Evolutionary conservation across 2,329 filamentous ascomycete genomes (phyloP), one percentile per base, ranked within the genome.

Genomic region (Beauveria sp.): DNA sequence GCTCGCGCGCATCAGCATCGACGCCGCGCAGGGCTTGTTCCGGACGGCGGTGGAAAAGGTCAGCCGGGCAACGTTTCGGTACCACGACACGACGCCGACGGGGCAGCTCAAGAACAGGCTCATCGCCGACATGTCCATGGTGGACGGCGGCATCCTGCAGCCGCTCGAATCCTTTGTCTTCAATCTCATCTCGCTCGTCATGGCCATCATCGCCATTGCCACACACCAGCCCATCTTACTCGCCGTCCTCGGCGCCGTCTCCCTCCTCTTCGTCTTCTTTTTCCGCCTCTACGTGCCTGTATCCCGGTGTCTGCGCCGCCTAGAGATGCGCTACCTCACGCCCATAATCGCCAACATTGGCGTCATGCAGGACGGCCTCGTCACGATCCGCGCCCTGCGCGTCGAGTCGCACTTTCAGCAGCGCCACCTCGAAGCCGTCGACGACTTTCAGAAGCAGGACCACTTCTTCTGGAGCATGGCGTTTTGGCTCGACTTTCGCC

Each of bases 401-500:
- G 91, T 88, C 1, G 88, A 96, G 67, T 77, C 82, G 4, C 86
- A 89, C 58, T 96, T 96, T 69, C 91, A 96, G 69, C 83, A 86
- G 64, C 83, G 87, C 56, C 90, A 96, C 58, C 87, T 97, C 40
- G 78, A 81, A 2, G 91, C 92, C 0, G 91, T 92, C 0, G 92
- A 96, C 69, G 86, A 86, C 20, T 96, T 96, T 70, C 93, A 96
- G 72, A 91, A 91, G 70, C 95, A 96, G 82, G 93, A 97, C 68
- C 93, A 97, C 72, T 96, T 96, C 75, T 96, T 96, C 75, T 96
- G 92, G 92, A 90, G 87, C 62, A 80, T 96, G 49, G 91, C 96
- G 66, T 85, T 86, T 8, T 96, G 92, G 92, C 79, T 96, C 2
- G 86, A 87, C 71, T 91, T 89, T 68, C 86, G 92, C 14, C 93